A percentile compares a stretch with the other conserved stretches of the same genome.
phyloP scores from a whole-genome alignment of 2,329 filamentous ascomycete species.

The Nemania sp. region DNA sequence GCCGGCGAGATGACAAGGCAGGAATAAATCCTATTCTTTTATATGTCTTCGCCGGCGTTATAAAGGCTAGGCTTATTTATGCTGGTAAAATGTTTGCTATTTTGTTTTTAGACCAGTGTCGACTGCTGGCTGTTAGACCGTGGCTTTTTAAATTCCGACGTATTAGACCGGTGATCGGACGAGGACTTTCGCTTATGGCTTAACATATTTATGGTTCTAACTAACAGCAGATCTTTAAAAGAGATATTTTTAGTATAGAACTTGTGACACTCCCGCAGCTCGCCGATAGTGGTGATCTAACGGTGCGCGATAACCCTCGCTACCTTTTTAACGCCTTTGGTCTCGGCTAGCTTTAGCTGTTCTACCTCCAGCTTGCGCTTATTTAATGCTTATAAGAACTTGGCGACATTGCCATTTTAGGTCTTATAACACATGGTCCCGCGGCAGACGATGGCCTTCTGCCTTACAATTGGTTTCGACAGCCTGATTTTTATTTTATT shows the following conservation, averaged over 20 bases:
- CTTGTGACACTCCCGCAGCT: constrained; percentile 10
- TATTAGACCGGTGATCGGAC: too few relatives aligned
- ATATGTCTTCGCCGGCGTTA: background rate
- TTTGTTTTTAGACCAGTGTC: too few relatives aligned
- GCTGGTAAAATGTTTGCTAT: too few relatives aligned
- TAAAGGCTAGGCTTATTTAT: background rate
- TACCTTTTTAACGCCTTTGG: constrained; percentile 3
- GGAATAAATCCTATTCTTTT: constrained; percentile 5
- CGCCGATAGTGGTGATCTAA: constrained; percentile 14
- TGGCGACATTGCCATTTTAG: constrained; percentile 3
- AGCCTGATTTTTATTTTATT: constrained; percentile 13
- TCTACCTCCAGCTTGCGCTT: constrained; percentile 9
- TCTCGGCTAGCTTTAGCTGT: constrained; percentile 11
- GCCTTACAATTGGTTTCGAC: background rate
- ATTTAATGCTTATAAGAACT: constrained; percentile 18
- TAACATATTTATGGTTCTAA: background rate
- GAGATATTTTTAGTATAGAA: constrained; percentile 1
- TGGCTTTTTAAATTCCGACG: too few relatives aligned
- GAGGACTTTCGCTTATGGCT: background rate
- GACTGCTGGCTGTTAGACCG: too few relatives aligned
- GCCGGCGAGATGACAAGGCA: constrained; percentile 10
- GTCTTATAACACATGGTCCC: constrained; percentile 20
- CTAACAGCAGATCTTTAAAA: constrained; percentile 6
- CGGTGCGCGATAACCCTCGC: constrained; percentile 9
- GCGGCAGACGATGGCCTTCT: constrained; percentile 18